These are phyloP conservation scores for Prunus padus DNA, from an alignment of 306 rosid genomes.

Conservation along the genomic window DNA sequence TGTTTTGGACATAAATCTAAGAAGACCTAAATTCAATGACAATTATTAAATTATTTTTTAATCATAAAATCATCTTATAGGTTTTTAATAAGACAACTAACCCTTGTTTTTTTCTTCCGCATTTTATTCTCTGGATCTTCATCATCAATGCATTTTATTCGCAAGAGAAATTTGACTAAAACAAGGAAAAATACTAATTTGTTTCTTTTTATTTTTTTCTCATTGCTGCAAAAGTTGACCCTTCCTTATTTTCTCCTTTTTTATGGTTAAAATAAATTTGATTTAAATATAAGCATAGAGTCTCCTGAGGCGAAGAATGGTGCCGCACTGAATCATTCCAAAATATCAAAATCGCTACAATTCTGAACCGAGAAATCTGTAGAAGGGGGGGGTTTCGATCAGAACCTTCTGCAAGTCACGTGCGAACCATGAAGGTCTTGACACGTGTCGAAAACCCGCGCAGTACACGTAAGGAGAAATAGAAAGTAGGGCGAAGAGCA, in stretches of 20 bases:
- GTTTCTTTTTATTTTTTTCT: not conserved
- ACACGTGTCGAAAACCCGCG: conserved; percentile 12
- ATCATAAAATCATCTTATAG: too few species aligned
- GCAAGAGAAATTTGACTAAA: too few species aligned
- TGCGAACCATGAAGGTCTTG: not conserved
- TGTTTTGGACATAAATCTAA: too few species aligned
- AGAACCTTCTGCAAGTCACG: conserved; percentile 8
- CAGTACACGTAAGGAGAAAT: not conserved
- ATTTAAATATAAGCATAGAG: not conserved
- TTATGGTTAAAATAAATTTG: not conserved
- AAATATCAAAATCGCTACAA: not conserved
- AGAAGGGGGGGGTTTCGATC: not conserved
- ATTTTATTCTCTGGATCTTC: too few species aligned
- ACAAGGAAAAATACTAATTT: not conserved
- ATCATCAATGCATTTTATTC: too few species aligned
- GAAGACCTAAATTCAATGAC: too few species aligned
- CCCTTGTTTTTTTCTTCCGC: too few species aligned
- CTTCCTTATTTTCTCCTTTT: too few species aligned
- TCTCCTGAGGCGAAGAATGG: not conserved
- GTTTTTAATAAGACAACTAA: too few species aligned
- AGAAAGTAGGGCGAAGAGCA: not conserved
- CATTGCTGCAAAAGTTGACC: too few species aligned
- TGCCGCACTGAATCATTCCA: not conserved
- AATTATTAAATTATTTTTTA: too few species aligned
- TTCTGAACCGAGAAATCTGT: not conserved